These are phyloP conservation scores for Amylostereum chailletii DNA, from an alignment of 1,284 basidiomycete species.

Conservation along the genomic window DNA sequence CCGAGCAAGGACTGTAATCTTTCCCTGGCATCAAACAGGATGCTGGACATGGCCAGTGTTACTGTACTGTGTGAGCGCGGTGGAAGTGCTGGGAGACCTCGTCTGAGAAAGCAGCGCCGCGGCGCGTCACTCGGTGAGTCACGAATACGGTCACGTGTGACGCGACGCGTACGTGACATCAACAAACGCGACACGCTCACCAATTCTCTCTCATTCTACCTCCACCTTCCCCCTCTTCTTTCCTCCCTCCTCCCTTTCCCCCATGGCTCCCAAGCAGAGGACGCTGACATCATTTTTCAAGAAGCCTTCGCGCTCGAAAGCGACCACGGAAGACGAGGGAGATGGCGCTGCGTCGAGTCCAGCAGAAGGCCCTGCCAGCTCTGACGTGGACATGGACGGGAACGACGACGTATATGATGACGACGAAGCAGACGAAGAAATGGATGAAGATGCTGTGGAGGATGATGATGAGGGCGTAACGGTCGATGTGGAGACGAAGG, in stretches of 20 bases:
- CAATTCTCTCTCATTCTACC: slow-evolving; percentile 4
- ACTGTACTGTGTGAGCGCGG: background rate
- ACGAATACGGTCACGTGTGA: background rate
- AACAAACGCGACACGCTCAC: background rate
- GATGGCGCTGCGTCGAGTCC: slow-evolving; percentile 8
- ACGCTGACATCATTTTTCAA: slow-evolving; percentile 46
- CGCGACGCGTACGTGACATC: background rate
- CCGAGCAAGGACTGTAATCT: slow-evolving; percentile 19
- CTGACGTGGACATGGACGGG: slow-evolving; percentile 10
- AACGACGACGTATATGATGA: slow-evolving; percentile 12
- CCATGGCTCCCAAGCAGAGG: slow-evolving; percentile 37
- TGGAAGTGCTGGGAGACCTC: background rate
- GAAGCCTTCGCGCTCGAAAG: slow-evolving; percentile 18
- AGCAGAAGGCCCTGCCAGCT: background rate
- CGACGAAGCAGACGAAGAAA: slow-evolving; percentile 8
- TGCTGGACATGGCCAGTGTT: background rate
- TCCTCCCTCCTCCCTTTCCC: slow-evolving; percentile 5
- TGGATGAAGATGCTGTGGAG: slow-evolving; percentile 19
- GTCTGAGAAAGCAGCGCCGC: no score
- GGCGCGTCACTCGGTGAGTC: no score
- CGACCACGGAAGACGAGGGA: slow-evolving; percentile 9
- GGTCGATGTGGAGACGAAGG: slow-evolving; percentile 7
- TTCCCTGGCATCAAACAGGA: slow-evolving; percentile 1
- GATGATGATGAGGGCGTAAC: slow-evolving; percentile 15
- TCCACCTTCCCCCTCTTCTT: slow-evolving; percentile 2